phyloP scores from a whole-genome alignment of 257 asterid genomes.

The Penstemon davidsonii region DNA sequence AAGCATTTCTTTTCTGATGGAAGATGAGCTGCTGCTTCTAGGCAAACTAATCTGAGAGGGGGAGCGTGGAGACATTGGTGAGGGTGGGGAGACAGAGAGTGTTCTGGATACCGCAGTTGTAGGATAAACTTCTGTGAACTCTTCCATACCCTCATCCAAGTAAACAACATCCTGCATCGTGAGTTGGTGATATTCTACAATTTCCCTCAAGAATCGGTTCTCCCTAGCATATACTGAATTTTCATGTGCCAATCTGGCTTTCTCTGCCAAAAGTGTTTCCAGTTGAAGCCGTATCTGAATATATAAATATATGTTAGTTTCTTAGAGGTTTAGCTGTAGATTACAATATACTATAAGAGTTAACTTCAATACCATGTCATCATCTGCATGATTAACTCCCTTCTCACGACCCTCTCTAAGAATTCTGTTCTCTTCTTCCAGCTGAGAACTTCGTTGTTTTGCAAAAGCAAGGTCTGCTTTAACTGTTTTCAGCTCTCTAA shows the following conservation, averaged over 20 bases:
- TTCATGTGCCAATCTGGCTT: slow-evolving; percentile 83
- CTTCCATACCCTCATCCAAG: slow-evolving; percentile 81
- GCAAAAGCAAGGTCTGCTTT: slow-evolving; percentile 85
- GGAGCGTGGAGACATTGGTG: slow-evolving; percentile 37
- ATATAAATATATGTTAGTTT: background rate
- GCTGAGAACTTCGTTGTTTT: slow-evolving; percentile 74
- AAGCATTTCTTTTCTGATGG: slow-evolving; percentile 18
- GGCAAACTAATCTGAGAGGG: slow-evolving; percentile 30
- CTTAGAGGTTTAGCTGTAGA: background rate
- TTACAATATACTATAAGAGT: background rate
- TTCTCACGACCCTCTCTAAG: slow-evolving; percentile 81
- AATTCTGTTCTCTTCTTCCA: slow-evolving; percentile 83
- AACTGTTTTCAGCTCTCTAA: slow-evolving; percentile 86
- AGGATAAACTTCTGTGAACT: slow-evolving; percentile 66
- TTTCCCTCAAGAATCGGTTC: slow-evolving; percentile 90
- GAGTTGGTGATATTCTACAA: slow-evolving; percentile 88
- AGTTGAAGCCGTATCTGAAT: slow-evolving; percentile 76
- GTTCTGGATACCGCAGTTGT: slow-evolving; percentile 45
- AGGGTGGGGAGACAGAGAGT: slow-evolving; percentile 47
- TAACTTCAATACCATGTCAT: slow-evolving; percentile 64
- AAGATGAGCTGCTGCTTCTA: slow-evolving; percentile 16
- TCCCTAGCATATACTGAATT: slow-evolving; percentile 84
- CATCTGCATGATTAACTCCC: slow-evolving; percentile 76
- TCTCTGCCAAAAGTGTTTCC: slow-evolving; percentile 93
- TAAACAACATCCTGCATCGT: slow-evolving; percentile 86